Evolutionary conservation across 2,329 filamentous ascomycete genomes (phyloP).

Genomic region (Polytolypa hystricis): DNA sequence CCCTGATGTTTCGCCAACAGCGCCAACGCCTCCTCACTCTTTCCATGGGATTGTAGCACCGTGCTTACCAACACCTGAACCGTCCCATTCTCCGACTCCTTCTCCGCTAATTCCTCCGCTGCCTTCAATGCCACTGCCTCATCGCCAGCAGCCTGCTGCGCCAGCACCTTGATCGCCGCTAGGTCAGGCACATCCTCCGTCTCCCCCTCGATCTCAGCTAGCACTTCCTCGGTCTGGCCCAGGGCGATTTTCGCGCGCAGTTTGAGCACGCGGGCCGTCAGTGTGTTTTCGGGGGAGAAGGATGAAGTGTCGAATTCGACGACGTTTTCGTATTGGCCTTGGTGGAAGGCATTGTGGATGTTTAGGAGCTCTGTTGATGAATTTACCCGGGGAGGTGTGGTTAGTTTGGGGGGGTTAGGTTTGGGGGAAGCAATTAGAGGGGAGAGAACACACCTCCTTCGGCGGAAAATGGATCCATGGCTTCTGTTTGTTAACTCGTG

Average conservation of each 20-base stretch:
- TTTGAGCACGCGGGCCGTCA: conserved; percentile 65
- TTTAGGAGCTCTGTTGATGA: conserved; percentile 48
- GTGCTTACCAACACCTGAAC: conserved; percentile 78
- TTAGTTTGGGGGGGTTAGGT: conserved; percentile 6
- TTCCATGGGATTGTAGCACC: conserved; percentile 66
- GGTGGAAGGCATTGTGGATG: conserved; percentile 56
- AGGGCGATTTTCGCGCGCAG: conserved; percentile 75
- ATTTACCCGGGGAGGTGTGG: not conserved
- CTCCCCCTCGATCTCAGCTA: conserved; percentile 54
- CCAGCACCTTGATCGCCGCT: conserved; percentile 64
- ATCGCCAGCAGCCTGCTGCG: conserved; percentile 53
- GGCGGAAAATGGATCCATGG: conserved; percentile 53
- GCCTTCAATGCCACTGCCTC: conserved; percentile 50
- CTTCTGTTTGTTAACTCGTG: conserved; percentile 12
- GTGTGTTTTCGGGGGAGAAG: conserved; percentile 66
- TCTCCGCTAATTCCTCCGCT: conserved; percentile 56
- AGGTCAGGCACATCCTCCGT: conserved; percentile 61
- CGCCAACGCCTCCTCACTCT: conserved; percentile 73
- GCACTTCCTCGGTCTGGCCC: conserved; percentile 63
- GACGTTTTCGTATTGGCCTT: conserved; percentile 77
- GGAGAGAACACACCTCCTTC: conserved; percentile 43
- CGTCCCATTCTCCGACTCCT: conserved; percentile 58
- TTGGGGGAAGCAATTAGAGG: too few species aligned
- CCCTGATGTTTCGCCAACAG: conserved; percentile 75
- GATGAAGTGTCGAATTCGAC: conserved; percentile 72